A percentile compares a stretch with the other conserved stretches of the same genome.
Evolutionary conservation across 768 basidiomycete genomes (phyloP).

Genomic region (Mycena epipterygia): DNA sequence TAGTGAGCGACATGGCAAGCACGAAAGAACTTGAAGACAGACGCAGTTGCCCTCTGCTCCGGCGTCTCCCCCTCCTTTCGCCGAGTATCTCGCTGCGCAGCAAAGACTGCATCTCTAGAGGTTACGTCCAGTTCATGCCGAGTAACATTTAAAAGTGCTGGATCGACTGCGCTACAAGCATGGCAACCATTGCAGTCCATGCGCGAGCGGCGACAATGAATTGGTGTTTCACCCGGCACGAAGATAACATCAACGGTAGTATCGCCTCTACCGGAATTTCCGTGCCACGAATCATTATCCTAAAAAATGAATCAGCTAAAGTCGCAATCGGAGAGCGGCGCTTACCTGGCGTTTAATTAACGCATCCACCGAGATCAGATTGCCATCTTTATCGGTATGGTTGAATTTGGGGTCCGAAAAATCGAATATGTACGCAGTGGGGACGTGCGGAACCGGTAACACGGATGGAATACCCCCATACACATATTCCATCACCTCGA

Average conservation of each 20-base stretch:
- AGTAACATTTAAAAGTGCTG: not conserved
- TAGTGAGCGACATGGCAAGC: no score
- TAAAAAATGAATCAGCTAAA: not conserved
- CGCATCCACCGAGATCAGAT: no score
- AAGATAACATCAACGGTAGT: not conserved
- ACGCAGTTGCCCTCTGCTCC: not conserved
- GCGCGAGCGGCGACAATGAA: not conserved
- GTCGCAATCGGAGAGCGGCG: no score
- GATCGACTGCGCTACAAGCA: not conserved
- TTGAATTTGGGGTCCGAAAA: no score
- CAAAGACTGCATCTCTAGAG: not conserved
- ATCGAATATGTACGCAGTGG: no score
- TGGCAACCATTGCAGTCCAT: not conserved
- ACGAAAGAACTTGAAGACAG: not conserved
- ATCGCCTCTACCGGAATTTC: no score
- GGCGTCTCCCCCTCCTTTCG: not conserved
- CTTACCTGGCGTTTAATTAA: no score
- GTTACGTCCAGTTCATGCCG: not conserved
- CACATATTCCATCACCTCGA: no score
- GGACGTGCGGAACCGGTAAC: no score
- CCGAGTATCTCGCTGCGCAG: not conserved
- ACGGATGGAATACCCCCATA: no score
- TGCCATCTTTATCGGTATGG: no score
- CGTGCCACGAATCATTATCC: no score
- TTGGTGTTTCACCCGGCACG: not conserved